Percentiles rank a stretch among this genome's conserved stretches.
These are phyloP conservation scores for Ophiostoma montium DNA, from an alignment of 2,329 filamentous ascomycete genomes.

Conservation along the genomic window DNA sequence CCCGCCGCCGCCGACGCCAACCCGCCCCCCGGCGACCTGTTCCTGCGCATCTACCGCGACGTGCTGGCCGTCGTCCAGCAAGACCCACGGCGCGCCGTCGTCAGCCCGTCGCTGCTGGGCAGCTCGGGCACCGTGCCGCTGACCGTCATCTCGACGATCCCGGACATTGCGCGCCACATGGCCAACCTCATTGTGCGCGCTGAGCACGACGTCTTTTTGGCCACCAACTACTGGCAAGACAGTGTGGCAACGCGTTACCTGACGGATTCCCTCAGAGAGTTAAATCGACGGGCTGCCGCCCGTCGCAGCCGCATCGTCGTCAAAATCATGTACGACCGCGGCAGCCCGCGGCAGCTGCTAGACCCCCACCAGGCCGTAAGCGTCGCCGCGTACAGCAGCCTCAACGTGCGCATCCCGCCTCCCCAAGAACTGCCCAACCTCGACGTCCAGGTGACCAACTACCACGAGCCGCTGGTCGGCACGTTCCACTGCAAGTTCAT, in stretches of 20 bases:
- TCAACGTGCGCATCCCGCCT: constrained; percentile 44
- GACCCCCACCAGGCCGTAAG: constrained; percentile 50
- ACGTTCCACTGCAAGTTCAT: constrained; percentile 71
- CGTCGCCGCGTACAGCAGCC: constrained; percentile 42
- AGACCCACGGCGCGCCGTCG: constrained; percentile 35
- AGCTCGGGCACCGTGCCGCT: constrained; percentile 49
- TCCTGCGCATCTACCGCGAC: constrained; percentile 56
- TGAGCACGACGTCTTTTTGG: constrained; percentile 56
- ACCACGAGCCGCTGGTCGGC: constrained; percentile 53
- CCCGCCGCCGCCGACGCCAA: constrained; percentile 18
- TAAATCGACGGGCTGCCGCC: constrained; percentile 45
- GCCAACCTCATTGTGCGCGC: constrained; percentile 63
- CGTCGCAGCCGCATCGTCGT: constrained; percentile 47
- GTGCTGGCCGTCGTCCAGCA: constrained; percentile 40
- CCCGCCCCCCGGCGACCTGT: constrained; percentile 48
- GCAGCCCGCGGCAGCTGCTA: constrained; percentile 46
- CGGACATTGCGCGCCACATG: constrained; percentile 61
- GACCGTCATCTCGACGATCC: constrained; percentile 52
- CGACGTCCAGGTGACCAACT: constrained; percentile 59
- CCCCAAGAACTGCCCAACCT: constrained; percentile 55
- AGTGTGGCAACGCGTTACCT: constrained; percentile 54
- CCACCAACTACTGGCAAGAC: constrained; percentile 63
- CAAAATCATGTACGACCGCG: constrained; percentile 65
- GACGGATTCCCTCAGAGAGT: constrained; percentile 52
- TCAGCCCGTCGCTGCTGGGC: constrained; percentile 37